Conservation (phyloP, 352 stramenopile genomes). For the Globisporangium middletonii region DNA sequence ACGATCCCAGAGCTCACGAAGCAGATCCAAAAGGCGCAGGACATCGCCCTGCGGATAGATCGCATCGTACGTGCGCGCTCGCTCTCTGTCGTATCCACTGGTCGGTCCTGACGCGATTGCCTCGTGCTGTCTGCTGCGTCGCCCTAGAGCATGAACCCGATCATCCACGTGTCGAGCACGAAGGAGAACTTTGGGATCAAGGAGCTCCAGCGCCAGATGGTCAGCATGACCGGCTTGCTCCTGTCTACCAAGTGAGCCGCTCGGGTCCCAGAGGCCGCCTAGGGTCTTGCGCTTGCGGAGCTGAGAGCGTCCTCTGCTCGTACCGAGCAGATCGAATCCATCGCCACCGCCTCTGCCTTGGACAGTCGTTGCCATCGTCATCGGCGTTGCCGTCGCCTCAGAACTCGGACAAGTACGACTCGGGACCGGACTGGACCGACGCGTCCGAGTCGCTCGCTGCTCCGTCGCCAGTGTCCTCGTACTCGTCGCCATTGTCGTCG, state of each 20-base stretch:
- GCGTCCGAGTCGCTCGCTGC: conserved; percentile 12
- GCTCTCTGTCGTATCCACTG: neutral
- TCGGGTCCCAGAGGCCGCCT: too few species aligned
- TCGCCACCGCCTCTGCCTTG: too few species aligned
- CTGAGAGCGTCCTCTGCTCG: too few species aligned
- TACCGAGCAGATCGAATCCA: too few species aligned
- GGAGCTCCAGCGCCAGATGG: conserved; percentile 70
- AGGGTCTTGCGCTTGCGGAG: too few species aligned
- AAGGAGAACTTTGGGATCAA: conserved; percentile 74
- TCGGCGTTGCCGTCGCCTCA: conserved; percentile 14
- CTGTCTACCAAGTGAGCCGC: conserved; percentile 2
- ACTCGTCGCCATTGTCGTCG: conserved; percentile 11
- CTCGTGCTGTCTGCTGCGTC: neutral
- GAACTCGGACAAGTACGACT: conserved; percentile 25
- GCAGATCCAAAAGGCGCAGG: conserved; percentile 43
- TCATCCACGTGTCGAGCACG: conserved; percentile 73
- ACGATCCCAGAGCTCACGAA: conserved; percentile 37
- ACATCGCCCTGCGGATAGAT: conserved; percentile 35
- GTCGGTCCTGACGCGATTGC: neutral
- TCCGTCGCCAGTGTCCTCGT: conserved; percentile 8
- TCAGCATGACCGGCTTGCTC: conserved; percentile 56
- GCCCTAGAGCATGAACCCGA: conserved; percentile 71
- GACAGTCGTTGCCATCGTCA: too few species aligned
- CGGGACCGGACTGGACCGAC: conserved; percentile 23
- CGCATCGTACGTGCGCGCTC: conserved; percentile 31